Evolutionary conservation across 768 basidiomycete genomes (phyloP).

Genomic region (Xerocomellus amylosporus): DNA sequence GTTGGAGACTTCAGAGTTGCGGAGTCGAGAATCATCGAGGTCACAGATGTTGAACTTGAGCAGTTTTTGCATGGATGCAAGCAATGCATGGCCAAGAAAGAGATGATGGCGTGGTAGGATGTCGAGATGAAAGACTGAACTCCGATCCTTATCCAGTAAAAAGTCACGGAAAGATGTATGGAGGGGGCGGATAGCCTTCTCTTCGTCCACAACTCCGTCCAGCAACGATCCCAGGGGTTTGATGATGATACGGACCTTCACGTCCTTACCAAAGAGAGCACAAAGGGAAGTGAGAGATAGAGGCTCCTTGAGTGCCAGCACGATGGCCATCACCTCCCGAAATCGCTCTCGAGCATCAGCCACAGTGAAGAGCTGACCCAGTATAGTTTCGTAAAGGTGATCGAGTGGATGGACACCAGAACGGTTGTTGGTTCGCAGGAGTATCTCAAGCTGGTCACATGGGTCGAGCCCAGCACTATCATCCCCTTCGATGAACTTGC

Average conservation of each 20-base stretch:
- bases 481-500: slow-evolving; percentile 15
- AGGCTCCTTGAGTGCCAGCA: slow-evolving; percentile 11
- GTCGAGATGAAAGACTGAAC: neutral
- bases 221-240: slow-evolving; percentile 17
- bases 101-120: no score
- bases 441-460: slow-evolving; percentile 2
- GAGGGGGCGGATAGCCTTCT: slow-evolving; percentile 23
- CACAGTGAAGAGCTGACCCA: slow-evolving; percentile 2
- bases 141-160: slow-evolving; percentile 19
- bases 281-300: slow-evolving; percentile 9
- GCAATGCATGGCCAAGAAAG: no score
- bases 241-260: slow-evolving; percentile 7
- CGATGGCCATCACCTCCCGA: slow-evolving; percentile 11
- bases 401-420: neutral
- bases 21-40: no score
- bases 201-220: slow-evolving; percentile 9
- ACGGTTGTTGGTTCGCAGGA: neutral
- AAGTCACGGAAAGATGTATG: slow-evolving; percentile 36
- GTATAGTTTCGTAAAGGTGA: slow-evolving; percentile 11
- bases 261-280: slow-evolving; percentile 1
- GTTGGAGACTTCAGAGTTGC: no score
- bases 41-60: no score
- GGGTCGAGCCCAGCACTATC: slow-evolving; percentile 3
- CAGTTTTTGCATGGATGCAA: no score
- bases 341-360: neutral